These are phyloP conservation scores for Pisolithus orientalis DNA, from an alignment of 768 basidiomycete genomes.

Conservation along the genomic window DNA sequence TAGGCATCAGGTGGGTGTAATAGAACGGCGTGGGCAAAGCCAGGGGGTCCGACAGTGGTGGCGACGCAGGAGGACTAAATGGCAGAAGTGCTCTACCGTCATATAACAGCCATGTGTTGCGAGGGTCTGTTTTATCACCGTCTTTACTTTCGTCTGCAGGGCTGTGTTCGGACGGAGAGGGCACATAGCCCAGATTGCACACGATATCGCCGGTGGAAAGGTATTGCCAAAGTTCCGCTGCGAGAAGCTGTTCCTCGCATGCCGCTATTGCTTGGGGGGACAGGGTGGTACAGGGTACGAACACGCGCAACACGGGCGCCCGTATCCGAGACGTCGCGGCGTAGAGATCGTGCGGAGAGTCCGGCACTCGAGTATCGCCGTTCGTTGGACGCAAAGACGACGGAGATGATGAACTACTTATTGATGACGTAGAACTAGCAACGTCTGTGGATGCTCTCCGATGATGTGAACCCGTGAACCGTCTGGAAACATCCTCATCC, in stretches of 20 bases:
- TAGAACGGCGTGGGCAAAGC: conserved; percentile 71
- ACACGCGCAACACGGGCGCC: conserved; percentile 70
- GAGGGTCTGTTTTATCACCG: conserved; percentile 11
- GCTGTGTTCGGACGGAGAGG: conserved; percentile 31
- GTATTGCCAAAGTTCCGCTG: conserved; percentile 63
- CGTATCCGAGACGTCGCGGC: conserved; percentile 55
- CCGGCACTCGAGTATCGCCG: conserved; percentile 10
- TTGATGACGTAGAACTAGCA: conserved; percentile 31
- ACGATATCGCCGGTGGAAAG: conserved; percentile 75
- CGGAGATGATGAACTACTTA: conserved; percentile 9
- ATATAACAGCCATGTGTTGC: conserved; percentile 67
- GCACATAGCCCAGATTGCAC: conserved; percentile 77
- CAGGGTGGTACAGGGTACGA: conserved; percentile 61
- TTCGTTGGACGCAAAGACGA: neutral
- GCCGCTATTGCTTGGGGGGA: conserved; percentile 38
- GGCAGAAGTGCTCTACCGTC: conserved; percentile 58
- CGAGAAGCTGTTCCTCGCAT: conserved; percentile 67
- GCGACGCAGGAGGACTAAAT: conserved; percentile 46
- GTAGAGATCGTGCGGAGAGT: conserved; percentile 55
- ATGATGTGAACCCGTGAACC: conserved; percentile 30
- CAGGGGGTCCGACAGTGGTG: conserved; percentile 51
- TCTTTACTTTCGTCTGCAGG: conserved; percentile 13
- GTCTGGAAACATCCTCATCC: conserved; percentile 35
- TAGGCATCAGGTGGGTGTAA: conserved; percentile 59
- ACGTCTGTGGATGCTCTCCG: conserved; percentile 38